Evolutionary conservation across 2,329 filamentous ascomycete species (phyloP).

Genomic region (Alternaria gaisen): DNA sequence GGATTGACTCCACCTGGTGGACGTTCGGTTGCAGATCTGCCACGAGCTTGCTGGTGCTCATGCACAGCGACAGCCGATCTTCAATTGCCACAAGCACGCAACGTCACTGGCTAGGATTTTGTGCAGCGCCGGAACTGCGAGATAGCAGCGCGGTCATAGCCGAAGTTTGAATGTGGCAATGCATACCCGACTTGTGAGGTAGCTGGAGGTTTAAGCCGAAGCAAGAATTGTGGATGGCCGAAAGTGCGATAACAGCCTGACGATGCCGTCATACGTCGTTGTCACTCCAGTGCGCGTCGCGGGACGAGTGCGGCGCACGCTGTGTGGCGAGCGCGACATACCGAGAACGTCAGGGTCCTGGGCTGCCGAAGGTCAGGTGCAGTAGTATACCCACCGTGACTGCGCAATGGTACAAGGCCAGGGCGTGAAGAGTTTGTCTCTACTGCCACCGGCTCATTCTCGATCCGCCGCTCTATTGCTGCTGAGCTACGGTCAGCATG

Average conservation of each 20-base stretch:
- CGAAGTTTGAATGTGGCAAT: slow-evolving; percentile 19
- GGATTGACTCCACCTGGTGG: slow-evolving; percentile 5
- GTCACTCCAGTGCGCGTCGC: slow-evolving; percentile 18
- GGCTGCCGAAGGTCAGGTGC: slow-evolving; percentile 42
- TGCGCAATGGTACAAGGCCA: slow-evolving; percentile 30
- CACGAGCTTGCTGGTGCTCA: slow-evolving; percentile 25
- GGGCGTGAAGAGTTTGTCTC: slow-evolving; percentile 17
- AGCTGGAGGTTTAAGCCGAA: slow-evolving; percentile 17
- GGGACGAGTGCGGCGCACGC: slow-evolving; percentile 24
- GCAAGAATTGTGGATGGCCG: slow-evolving; percentile 13
- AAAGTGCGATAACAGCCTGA: slow-evolving; percentile 16
- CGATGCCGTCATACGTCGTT: slow-evolving; percentile 39
- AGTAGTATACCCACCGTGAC: slow-evolving; percentile 25
- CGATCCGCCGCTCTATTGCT: background rate
- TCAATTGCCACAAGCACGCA: slow-evolving; percentile 24
- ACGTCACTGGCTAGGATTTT: slow-evolving; percentile 25
- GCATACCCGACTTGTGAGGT: slow-evolving; percentile 10
- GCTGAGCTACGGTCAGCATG: background rate
- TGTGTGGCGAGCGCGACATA: slow-evolving; percentile 36
- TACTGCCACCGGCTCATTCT: slow-evolving; percentile 1
- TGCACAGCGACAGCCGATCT: slow-evolving; percentile 21
- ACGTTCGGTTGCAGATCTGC: slow-evolving; percentile 25
- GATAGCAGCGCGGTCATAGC: slow-evolving; percentile 12
- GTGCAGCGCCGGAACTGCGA: slow-evolving; percentile 3
- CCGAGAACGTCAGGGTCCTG: slow-evolving; percentile 34